Evolutionary conservation across 352 stramenopile genomes (phyloP).

Genomic region (Pythium coloratum): DNA sequence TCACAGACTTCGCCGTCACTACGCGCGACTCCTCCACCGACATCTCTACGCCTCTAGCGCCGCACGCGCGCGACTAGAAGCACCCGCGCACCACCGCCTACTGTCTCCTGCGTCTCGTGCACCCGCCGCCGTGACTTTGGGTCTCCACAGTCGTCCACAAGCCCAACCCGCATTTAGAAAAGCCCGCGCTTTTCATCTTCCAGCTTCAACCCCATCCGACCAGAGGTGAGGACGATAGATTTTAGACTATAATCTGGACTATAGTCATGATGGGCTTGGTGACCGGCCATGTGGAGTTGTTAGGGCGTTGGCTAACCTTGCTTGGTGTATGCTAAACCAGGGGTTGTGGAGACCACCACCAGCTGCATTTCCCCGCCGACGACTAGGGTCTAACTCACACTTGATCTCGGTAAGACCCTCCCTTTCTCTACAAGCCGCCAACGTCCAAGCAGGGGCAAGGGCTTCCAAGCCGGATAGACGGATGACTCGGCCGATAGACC

Average conservation of each 20-base stretch:
- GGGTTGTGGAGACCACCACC: conserved; percentile 4
- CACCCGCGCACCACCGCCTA: neutral
- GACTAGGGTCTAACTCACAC: neutral
- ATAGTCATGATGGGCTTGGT: conserved; percentile 1
- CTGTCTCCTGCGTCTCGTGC: neutral
- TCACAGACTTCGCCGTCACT: neutral
- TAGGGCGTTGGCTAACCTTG: conserved; percentile 1
- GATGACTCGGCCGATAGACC: neutral
- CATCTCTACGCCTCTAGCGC: neutral
- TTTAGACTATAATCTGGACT: neutral
- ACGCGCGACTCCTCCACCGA: conserved; percentile 11
- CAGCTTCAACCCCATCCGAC: conserved; percentile 29
- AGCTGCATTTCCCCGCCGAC: neutral
- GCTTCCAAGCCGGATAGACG: neutral
- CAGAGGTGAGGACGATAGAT: conserved; percentile 17
- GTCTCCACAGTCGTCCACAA: neutral
- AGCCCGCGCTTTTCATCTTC: conserved; percentile 38
- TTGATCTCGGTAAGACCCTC: conserved; percentile 1
- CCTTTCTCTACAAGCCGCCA: conserved; percentile 4
- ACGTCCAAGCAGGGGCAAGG: neutral
- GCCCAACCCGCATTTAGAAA: conserved; percentile 12
- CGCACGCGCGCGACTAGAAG: neutral
- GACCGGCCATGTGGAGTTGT: neutral
- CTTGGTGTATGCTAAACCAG: conserved; percentile 4
- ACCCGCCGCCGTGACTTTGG: neutral